These are phyloP conservation scores for Phytophthora lateralis DNA, from an alignment of 352 stramenopile genomes.

Conservation along the genomic window DNA sequence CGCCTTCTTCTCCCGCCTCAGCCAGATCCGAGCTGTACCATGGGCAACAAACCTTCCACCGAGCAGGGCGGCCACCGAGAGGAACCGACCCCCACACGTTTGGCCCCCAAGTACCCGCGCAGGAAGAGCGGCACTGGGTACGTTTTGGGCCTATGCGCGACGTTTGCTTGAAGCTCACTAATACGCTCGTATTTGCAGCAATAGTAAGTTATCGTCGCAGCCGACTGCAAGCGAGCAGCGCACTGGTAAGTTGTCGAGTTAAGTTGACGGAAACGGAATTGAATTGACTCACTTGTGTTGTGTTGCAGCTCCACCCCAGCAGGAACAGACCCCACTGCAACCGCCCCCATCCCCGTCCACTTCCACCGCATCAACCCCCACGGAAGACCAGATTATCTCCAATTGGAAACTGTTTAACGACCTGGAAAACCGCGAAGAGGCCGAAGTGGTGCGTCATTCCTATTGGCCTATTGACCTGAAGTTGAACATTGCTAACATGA, in stretches of 20 bases:
- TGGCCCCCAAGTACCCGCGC: slow-evolving; percentile 30
- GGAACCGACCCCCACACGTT: slow-evolving; percentile 19
- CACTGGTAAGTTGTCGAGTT: slow-evolving; percentile 12
- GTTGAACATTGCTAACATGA: neutral
- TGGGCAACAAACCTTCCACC: slow-evolving; percentile 44
- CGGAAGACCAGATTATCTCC: slow-evolving; percentile 69
- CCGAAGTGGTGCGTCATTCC: slow-evolving; percentile 61
- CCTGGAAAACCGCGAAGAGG: slow-evolving; percentile 85
- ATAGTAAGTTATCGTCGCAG: slow-evolving; percentile 10
- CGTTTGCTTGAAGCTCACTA: slow-evolving; percentile 6
- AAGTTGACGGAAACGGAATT: slow-evolving; percentile 8
- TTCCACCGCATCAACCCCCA: slow-evolving; percentile 42
- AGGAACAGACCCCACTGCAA: slow-evolving; percentile 4
- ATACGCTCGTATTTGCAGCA: slow-evolving; percentile 16
- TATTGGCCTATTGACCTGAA: slow-evolving; percentile 4
- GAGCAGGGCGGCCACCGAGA: slow-evolving; percentile 15
- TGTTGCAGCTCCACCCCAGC: slow-evolving; percentile 17
- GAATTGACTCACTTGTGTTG: slow-evolving; percentile 7
- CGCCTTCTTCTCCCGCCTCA: slow-evolving; percentile 28
- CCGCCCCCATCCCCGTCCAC: slow-evolving; percentile 30
- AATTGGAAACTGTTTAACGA: slow-evolving; percentile 91
- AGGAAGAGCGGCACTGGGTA: slow-evolving; percentile 23
- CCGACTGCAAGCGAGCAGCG: slow-evolving; percentile 26
- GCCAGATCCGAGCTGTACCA: slow-evolving; percentile 5
- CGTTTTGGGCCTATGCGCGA: neutral